Conservation (phyloP, 164 flowering plant genomes). For the Saururus chinensis region DNA sequence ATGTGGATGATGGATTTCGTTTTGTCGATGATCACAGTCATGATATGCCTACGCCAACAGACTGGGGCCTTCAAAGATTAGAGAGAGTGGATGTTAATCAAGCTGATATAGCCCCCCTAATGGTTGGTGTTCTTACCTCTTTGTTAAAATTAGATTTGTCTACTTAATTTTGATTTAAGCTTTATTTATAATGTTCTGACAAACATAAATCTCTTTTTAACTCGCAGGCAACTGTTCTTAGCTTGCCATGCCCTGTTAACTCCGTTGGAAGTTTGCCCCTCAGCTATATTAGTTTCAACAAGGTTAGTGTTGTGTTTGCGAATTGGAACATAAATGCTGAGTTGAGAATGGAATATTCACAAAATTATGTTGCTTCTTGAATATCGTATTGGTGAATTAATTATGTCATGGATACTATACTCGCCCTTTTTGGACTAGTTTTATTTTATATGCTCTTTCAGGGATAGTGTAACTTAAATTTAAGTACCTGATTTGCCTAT, state of each 20-base stretch:
- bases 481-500: too few species aligned
- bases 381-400: too few species aligned
- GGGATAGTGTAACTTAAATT: too few species aligned
- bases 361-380: too few species aligned
- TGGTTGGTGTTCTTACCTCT: slow-evolving; percentile 38
- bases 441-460: too few species aligned
- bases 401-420: too few species aligned
- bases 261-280: slow-evolving; percentile 92
- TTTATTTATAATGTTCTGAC: not conserved
- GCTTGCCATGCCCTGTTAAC: slow-evolving; percentile 85
- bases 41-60: slow-evolving; percentile 74
- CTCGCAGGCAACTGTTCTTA: slow-evolving; percentile 85
- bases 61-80: slow-evolving; percentile 72
- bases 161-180: not conserved
- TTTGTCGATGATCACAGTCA: slow-evolving; percentile 90
- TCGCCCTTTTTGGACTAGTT: too few species aligned
- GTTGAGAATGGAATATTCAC: too few species aligned
- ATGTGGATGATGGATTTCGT: slow-evolving; percentile 37
- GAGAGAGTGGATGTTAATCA: slow-evolving; percentile 95
- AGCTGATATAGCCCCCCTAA: slow-evolving; percentile 95
- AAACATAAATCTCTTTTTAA: slow-evolving; percentile 3
- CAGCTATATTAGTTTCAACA: slow-evolving; percentile 47
- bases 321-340: not conserved
- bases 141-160: not conserved
- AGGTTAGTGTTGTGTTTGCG: slow-evolving; percentile 45